Evolutionary conservation across 1,284 basidiomycete species (phyloP), one percentile per base, ranked within the genome.

Genomic region (Trichosporon ovoides): DNA sequence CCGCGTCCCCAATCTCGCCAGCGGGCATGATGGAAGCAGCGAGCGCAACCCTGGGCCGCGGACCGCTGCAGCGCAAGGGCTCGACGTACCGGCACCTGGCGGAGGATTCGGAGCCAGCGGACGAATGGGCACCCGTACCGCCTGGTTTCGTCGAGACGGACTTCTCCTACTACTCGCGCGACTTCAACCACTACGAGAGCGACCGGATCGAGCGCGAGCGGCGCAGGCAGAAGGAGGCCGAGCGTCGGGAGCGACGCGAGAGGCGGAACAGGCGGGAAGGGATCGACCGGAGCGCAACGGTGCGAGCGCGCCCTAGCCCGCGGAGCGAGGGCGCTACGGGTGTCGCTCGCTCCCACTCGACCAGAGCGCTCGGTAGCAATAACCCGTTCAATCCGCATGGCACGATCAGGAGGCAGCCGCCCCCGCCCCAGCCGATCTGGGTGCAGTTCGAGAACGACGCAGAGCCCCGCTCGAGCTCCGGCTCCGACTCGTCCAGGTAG

Each of bases 151-250:
- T 48, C 22, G 22, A 48, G 24, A 13, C 16, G 22, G 43, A 48
- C 43, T 48, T 48, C 22, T 13, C 43, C 7, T 48, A 48, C 22
- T 48, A 48, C 43, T 48, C 43, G 13, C 43, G 43, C 22, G 43
- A 48, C 43, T 48, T 13, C 14, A 48, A 48, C 22, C 43, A 48
- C 43, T 48, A 48, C 28, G 43, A 48, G 43, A 48, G 24, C 43
- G 43, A 48, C 22, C 22, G 43, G 6, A 7, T 14, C 14, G 24
- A 14, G 24, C 22, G 43, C 13, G 43, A 48, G 43, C 24, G 22
- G 14, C 43, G 43, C 22, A 22, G 43, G 6, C 12, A 11, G 24
- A 22, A 24, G 5, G 22, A 48, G 24, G 43, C 43, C 24, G 24
- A 48, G 7, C 43, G 43, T 12, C n/a, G n/a, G n/a, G n/a, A n/a